Percentiles rank a stretch among this genome's conserved stretches.
Conservation (phyloP, 257 asterid species). For the Lavandula angustifolia region DNA sequence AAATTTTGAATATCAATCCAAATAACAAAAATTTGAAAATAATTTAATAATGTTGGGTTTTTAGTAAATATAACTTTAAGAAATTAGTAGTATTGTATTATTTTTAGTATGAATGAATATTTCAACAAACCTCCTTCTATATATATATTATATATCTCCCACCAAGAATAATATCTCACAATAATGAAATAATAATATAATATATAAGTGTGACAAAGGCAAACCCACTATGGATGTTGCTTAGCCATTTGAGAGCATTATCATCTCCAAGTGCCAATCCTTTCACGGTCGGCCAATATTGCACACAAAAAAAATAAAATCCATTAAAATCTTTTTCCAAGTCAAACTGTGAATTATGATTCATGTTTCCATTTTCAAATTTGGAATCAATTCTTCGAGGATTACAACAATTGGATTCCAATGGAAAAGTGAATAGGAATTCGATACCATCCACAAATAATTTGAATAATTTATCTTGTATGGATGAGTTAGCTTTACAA, state of each 20-base stretch:
- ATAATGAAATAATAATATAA: not conserved
- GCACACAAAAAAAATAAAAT: conserved; percentile 17
- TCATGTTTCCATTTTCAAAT: conserved; percentile 33
- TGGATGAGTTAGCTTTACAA: too few species aligned
- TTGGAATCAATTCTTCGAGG: conserved; percentile 24
- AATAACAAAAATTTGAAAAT: too few species aligned
- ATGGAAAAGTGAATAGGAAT: conserved; percentile 16
- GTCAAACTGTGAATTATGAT: conserved; percentile 38
- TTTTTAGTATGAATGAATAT: too few species aligned
- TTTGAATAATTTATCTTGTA: not conserved
- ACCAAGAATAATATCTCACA: not conserved
- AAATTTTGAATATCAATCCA: too few species aligned
- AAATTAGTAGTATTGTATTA: too few species aligned
- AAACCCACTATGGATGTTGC: conserved; percentile 44
- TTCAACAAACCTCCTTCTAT: too few species aligned
- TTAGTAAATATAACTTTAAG: too few species aligned
- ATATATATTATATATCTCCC: not conserved
- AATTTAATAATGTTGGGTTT: too few species aligned
- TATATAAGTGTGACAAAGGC: conserved; percentile 4
- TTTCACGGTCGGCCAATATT: conserved; percentile 47
- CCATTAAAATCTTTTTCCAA: not conserved
- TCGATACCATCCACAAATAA: conserved; percentile 20
- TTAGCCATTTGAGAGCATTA: conserved; percentile 33
- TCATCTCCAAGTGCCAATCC: conserved; percentile 31
- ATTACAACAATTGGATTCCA: conserved; percentile 25